Percentiles rank a stretch among this genome's conserved stretches.
phyloP scores from a whole-genome alignment of 73 alveolate genomes.

The Paramecium primaurelia region DNA sequence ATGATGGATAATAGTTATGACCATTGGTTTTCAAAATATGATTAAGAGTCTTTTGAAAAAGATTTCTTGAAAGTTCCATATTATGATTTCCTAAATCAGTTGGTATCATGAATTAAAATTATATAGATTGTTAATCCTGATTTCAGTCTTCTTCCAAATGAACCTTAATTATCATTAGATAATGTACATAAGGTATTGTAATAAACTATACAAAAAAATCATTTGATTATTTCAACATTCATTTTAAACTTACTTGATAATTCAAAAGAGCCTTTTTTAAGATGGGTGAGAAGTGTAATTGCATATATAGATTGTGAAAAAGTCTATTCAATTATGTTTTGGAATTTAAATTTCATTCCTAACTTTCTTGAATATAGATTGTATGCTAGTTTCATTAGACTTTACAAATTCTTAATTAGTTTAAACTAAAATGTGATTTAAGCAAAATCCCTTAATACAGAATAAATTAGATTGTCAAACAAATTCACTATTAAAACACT shows the following conservation, averaged over 20 bases:
- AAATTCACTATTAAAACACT: background rate
- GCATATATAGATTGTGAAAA: background rate
- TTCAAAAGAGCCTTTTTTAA: background rate
- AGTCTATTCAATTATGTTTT: background rate
- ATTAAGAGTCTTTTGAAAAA: conserved; percentile 20
- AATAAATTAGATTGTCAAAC: background rate
- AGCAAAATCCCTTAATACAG: background rate
- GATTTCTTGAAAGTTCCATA: conserved; percentile 17
- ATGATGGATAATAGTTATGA: conserved; percentile 37
- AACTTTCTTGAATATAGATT: background rate
- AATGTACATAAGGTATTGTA: background rate
- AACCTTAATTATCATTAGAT: background rate
- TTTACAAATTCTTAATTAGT: background rate
- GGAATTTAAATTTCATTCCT: background rate
- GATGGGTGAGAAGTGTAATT: conserved; percentile 2
- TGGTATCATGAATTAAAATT: background rate
- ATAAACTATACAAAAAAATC: background rate
- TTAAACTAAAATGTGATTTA: background rate
- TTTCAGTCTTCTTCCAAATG: background rate
- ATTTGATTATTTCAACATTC: background rate
- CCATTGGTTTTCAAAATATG: conserved; percentile 11
- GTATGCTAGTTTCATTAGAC: background rate
- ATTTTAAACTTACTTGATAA: background rate
- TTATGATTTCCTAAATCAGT: background rate
- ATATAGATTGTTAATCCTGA: background rate